Evolutionary conservation across 257 asterid species (phyloP).

Genomic region (Nicotiana obtusifolia): DNA sequence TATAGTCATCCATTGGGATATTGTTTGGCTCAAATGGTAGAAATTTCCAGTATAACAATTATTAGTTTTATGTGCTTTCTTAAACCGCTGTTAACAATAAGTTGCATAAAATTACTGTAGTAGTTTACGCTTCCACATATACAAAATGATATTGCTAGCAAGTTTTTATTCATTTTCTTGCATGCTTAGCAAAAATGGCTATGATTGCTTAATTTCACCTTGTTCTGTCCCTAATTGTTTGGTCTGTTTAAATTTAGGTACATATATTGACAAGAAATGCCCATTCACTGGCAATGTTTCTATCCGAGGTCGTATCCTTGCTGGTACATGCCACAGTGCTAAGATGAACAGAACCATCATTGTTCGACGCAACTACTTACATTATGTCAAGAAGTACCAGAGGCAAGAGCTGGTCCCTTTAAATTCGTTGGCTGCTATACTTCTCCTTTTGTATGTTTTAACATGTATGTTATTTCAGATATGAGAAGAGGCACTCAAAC

Average conservation of each 20-base stretch:
- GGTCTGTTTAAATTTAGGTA: neutral
- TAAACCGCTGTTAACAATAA: neutral
- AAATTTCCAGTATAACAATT: neutral
- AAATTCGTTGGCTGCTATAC: neutral
- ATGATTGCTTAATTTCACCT: neutral
- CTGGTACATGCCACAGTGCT: conserved; percentile 46
- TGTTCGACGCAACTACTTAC: conserved; percentile 42
- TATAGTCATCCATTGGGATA: neutral
- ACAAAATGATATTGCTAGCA: neutral
- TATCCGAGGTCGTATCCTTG: conserved; percentile 34
- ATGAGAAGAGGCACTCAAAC: conserved; percentile 43
- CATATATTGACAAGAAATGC: conserved; percentile 33
- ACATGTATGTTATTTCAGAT: conserved; percentile 12
- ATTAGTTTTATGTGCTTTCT: neutral
- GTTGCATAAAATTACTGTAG: neutral
- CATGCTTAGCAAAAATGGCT: neutral
- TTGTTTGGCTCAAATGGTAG: neutral
- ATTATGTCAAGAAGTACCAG: conserved; percentile 45
- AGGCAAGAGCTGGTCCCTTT: conserved; percentile 8
- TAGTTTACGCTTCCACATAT: neutral
- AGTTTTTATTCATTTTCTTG: neutral
- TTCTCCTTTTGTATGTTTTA: neutral
- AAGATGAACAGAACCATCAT: conserved; percentile 49
- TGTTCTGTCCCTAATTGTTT: neutral
- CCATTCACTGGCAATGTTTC: conserved; percentile 35